Percentiles rank a stretch among this genome's conserved stretches.
Conservation (phyloP, 2,329 filamentous ascomycete species). For the Sclerotinia glacialis region DNA sequence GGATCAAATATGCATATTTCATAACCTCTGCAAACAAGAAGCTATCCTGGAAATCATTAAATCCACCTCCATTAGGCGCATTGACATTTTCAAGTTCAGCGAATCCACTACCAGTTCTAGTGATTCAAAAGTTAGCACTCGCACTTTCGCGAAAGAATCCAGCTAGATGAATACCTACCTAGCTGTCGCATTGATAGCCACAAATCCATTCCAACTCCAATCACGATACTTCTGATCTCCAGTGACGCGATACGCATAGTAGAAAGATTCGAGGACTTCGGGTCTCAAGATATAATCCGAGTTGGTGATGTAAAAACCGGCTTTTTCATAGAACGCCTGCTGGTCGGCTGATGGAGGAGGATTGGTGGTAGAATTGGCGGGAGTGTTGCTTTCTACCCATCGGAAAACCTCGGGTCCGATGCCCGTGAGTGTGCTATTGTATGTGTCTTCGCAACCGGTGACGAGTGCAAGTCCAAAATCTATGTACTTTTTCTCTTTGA, state of each 20-base stretch:
- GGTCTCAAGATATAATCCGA: constrained; percentile 67
- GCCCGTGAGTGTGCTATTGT: constrained; percentile 62
- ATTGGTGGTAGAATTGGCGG: constrained; percentile 44
- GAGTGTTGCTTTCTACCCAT: constrained; percentile 52
- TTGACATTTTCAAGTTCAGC: constrained; percentile 66
- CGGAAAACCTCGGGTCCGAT: constrained; percentile 70
- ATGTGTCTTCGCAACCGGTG: constrained; percentile 71
- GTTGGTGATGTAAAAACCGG: constrained; percentile 70
- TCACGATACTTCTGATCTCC: constrained; percentile 74
- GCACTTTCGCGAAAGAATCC: not conserved
- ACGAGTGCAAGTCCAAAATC: constrained; percentile 72
- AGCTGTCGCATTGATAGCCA: constrained; percentile 62
- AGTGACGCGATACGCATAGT: constrained; percentile 82
- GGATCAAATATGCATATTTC: constrained; percentile 77
- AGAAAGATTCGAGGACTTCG: constrained; percentile 80
- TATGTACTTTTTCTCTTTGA: constrained; percentile 64
- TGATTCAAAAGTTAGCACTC: not conserved
- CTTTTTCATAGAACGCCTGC: constrained; percentile 57
- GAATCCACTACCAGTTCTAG: constrained; percentile 62
- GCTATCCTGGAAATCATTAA: constrained; percentile 73
- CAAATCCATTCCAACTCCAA: constrained; percentile 79
- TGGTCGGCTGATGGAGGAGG: constrained; percentile 45
- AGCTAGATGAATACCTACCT: not conserved
- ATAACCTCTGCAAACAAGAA: constrained; percentile 86
- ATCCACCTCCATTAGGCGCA: constrained; percentile 55